phyloP scores from a whole-genome alignment of 2,329 filamentous ascomycete genomes.

The Fusarium sp. region DNA sequence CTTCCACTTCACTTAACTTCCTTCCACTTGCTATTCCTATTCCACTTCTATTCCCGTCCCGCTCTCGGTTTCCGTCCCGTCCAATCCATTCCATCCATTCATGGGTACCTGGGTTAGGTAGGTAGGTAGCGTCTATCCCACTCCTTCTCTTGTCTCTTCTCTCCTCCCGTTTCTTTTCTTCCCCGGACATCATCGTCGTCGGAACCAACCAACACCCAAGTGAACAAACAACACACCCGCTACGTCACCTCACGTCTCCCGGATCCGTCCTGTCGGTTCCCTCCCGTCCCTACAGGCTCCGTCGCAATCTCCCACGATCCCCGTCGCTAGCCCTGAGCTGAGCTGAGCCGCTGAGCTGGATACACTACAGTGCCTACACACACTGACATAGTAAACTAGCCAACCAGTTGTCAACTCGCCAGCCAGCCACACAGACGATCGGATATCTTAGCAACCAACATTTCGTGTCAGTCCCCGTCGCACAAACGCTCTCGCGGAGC shows the following conservation, averaged over 20 bases:
- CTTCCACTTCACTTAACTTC: background rate
- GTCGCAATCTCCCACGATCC: slow-evolving; percentile 14
- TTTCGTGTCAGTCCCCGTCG: background rate
- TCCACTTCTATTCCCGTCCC: background rate
- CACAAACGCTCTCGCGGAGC: slow-evolving; percentile 1
- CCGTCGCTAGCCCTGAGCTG: background rate
- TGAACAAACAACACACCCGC: background rate
- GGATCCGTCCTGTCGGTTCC: slow-evolving; percentile 7
- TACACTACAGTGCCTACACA: background rate
- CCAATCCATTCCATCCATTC: background rate
- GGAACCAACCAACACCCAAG: background rate
- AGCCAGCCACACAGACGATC: background rate
- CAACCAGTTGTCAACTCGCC: background rate
- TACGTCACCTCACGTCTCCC: background rate
- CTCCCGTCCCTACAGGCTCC: slow-evolving; percentile 9
- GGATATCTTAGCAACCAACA: background rate
- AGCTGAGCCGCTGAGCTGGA: background rate
- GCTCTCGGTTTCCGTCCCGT: background rate
- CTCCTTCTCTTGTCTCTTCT: background rate
- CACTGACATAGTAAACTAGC: background rate
- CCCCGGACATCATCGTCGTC: background rate
- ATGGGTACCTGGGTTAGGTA: background rate
- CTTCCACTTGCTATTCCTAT: background rate
- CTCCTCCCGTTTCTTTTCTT: background rate
- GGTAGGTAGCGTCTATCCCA: background rate